Base-by-base conservation (phyloP, 2,329 filamentous ascomycete genomes). In the Dothiorella sarmentorum region DNA sequence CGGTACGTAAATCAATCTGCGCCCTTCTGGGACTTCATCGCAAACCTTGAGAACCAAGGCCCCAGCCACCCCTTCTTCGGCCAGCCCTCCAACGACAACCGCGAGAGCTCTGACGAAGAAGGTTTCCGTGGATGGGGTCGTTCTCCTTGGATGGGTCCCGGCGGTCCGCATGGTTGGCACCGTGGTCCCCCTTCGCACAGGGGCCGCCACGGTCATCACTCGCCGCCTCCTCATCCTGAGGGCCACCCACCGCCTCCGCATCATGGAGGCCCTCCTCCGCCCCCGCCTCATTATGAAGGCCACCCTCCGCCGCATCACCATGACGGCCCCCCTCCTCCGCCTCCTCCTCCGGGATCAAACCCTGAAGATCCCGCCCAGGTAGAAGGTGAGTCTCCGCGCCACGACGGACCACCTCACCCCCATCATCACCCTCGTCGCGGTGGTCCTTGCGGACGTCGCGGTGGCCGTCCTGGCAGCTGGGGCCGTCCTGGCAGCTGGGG, bases 1-100 rank as follows among this genome's bases (percentile, higher is more conserved):
- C 74, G 76, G 60, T 79, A 81, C 67, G 76, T 81, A 72, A 82
- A 82, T 60, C 74, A 78, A 58, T 75, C 75, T 4, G 75, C 77
- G 64, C 78, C 80, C 53, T 82, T 84, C 67, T 83, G 82, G 81
- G 80, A 84, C 67, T 81, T 80, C 61, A 64, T 83, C 56, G 75
- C 78, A 55, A 73, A 70, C 61, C 72, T 84, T 11, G 80, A 83
- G 63, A 71, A 77, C 56, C 71, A 75, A 68, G 75, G 73, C 56
- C 61, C 65, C 31, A 68, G 73, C 29, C 75, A 80, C 64, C 76
- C 79, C 24, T 75, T 77, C 68, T 78, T 77, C 61, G 67, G 68
- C 55, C 68, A 68, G 59, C 67, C 56, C 45, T 63, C 63, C 13
- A 64, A 67, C 40, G 65, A 61, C 52, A 63, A 65, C 35, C 67